Base-by-base conservation (phyloP, 495 filamentous ascomycete genomes). In the Hyphodiscus hymeniophilus region DNA sequence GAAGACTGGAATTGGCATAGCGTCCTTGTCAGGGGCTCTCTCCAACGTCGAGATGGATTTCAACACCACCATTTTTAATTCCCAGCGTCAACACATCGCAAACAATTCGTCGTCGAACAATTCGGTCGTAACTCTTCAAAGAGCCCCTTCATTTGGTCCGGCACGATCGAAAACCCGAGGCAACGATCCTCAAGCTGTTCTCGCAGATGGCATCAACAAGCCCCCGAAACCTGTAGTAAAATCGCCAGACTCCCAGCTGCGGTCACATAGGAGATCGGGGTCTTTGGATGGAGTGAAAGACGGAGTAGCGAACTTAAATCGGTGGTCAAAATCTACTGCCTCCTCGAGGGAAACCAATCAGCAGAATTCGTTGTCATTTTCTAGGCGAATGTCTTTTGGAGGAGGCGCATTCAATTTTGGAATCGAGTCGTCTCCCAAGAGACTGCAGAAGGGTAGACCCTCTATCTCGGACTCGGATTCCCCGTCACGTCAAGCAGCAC, bases 321-420 rank as follows among this genome's bases (percentile, higher is more conserved):
- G 86, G 45, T 91, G 85, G 87, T 90, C 85, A 22, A 77, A 82
- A 22, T 88, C 84, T 3, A 87, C 88, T 17, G 60, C 74, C 8
- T 87, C 82, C 36, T 89, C 72, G 24, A 84, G 83, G 32, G 65
- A 72, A 3, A 52, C 53, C 11, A 38, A 7, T 16, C 62, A 67
- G 39, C 68, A 72, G 47, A 63, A 67, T 34, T 69, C 62, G 57
- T 73, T 60, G 38, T 79, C 69, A 51, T 72, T 72, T 52, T 76
- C 80, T 35, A 73, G 74, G 47, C 70, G 76, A 51, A 67, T 80
- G 46, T 71, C 76, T 53, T 53, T 63, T 39, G 68, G 68, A 26
- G 61, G 60, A 21, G 59, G 45, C 8, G 51, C 50, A 16, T 56
- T 56, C 28, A 36, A 17, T 39, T 34, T 34, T 40, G 40, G 59